Base-by-base conservation (phyloP, 768 basidiomycete genomes). In the Lactarius evosmus region DNA sequence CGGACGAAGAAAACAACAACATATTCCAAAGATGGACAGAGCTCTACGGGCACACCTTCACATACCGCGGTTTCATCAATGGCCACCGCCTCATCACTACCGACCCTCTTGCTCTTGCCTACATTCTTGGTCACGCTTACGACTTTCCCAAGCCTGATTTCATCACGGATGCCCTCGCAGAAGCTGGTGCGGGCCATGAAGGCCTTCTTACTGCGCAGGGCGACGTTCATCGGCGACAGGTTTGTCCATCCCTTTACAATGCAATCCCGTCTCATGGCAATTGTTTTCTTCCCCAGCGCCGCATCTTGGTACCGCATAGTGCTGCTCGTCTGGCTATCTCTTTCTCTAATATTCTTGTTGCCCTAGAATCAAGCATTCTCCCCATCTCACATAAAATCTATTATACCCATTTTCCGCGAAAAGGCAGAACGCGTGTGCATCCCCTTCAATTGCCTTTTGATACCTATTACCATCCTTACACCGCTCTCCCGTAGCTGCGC, bases 71-170 rank as follows among this genome's bases (percentile, higher is more conserved):
- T 57, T 85, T 83, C 74, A 69, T 83, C 60, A 77, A 79, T 38
- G 82, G 80, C 3, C 76, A 77, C 53, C 75, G 87, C 27, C 76
- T 88, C 62, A 76, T 85, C 73, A 85, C 84, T 7, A 81, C 80
- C 54, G 87, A 88, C 73, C 81, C 82, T 4, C 72, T 76, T 22
- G 85, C 86, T 1, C 71, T 88, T 41, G 75, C 79, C 4, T 80
- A 87, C 61, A 83, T 90, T 51, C 79, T 89, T 54, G 74, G 76
- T 9, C 78, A 80, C 57, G 77, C 83, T 0, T 83, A 86, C 64
- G 76, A 82, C 61, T 85, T 83, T 69, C 85, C 82, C 32, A 88
- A 89, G 72, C 85, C 86, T 2, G 79, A 83, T 62, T 83, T 84
- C 64, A 76, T 85, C 17, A 72, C 78, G 16, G 82, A 84, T 46